Conservation (phyloP, 257 asterid species). For the Solanum gandarillasii region DNA sequence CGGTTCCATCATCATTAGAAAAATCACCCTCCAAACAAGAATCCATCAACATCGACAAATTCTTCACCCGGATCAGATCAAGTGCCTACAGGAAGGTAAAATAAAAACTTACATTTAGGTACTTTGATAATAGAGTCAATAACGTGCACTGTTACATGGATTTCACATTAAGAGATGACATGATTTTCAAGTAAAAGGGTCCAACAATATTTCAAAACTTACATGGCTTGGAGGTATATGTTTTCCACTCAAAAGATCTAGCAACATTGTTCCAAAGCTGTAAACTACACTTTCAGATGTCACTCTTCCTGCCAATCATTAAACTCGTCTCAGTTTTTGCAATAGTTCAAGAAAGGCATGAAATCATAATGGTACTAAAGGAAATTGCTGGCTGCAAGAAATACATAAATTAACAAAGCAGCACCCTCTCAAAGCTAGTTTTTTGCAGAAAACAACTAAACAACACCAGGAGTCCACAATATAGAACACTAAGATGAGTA, state of each 20-base stretch:
- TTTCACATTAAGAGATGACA: not conserved
- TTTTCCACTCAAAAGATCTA: conserved; percentile 47
- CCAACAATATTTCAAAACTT: not conserved
- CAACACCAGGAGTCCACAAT: not conserved
- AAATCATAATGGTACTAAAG: not conserved
- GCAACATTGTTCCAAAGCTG: conserved; percentile 47
- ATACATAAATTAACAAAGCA: not conserved
- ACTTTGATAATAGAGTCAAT: not conserved
- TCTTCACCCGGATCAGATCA: conserved; percentile 76
- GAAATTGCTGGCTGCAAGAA: not conserved
- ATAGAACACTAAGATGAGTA: not conserved
- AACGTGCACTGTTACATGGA: not conserved
- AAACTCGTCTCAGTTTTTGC: not conserved
- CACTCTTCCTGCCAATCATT: conserved; percentile 32
- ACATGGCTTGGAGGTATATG: conserved; percentile 57
- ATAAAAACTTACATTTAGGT: not conserved
- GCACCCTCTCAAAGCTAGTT: not conserved
- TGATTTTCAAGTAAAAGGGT: not conserved
- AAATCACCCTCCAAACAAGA: conserved; percentile 90
- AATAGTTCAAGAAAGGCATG: not conserved
- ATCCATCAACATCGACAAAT: conserved; percentile 69
- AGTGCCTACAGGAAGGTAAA: conserved; percentile 48
- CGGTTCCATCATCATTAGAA: conserved; percentile 83
- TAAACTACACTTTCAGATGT: conserved; percentile 42
- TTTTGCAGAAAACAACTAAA: not conserved